Evolutionary conservation across 2,329 filamentous ascomycete genomes (phyloP).

Genomic region (Diaporthe aspalathi): DNA sequence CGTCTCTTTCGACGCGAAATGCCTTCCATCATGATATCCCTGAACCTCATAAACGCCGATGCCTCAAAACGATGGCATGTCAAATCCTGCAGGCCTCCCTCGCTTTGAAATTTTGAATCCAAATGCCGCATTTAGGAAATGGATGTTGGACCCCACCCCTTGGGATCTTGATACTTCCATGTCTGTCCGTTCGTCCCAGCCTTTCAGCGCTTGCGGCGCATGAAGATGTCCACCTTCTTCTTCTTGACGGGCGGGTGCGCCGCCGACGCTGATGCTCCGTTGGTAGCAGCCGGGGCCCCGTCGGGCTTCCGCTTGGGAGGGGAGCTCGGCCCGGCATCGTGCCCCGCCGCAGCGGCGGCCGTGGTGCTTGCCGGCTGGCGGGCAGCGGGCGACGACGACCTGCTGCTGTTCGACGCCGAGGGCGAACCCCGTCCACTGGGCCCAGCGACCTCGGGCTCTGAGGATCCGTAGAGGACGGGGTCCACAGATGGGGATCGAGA

Average conservation of each 20-base stretch:
- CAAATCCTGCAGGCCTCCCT: background rate
- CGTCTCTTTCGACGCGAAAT: background rate
- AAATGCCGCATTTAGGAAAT: background rate
- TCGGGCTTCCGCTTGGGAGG: background rate
- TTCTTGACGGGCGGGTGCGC: slow-evolving; percentile 51
- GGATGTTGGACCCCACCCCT: background rate
- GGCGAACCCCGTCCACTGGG: slow-evolving; percentile 9
- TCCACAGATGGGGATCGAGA: slow-evolving; percentile 26
- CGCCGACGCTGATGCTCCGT: slow-evolving; percentile 27
- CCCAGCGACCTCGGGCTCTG: slow-evolving; percentile 2
- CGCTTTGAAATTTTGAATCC: background rate
- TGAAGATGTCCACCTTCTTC: slow-evolving; percentile 62
- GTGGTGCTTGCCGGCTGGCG: background rate
- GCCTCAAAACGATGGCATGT: background rate
- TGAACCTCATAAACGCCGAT: slow-evolving; percentile 2
- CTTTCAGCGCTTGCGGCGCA: slow-evolving; percentile 54
- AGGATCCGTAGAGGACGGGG: slow-evolving; percentile 6
- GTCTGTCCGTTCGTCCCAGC: slow-evolving; percentile 17
- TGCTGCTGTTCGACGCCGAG: slow-evolving; percentile 40
- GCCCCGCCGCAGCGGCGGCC: background rate
- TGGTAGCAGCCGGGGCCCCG: slow-evolving; percentile 24
- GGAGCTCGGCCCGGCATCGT: background rate
- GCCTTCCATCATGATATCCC: background rate
- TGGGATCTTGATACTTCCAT: background rate
- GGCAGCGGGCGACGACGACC: slow-evolving; percentile 39